Evolutionary conservation across 805 yeast genomes (phyloP), one percentile per base, ranked within the genome.

Genomic region (Hanseniaspora singularis): DNA sequence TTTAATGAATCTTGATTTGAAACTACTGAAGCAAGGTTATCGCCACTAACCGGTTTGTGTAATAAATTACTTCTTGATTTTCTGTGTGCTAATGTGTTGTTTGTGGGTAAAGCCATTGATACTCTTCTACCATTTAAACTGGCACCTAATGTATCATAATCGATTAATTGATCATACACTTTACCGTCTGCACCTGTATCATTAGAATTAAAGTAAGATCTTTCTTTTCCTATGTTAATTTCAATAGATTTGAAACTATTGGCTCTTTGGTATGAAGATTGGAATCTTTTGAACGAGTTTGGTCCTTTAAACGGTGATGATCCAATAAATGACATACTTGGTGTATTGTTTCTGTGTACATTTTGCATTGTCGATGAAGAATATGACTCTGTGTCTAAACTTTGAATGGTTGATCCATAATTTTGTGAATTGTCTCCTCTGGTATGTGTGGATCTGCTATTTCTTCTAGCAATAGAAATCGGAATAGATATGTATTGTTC

Each of bases 181-280:
- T 33, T 30, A 15, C 33, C 14, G 14, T 24, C 7, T 11, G 37
- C 20, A 23, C 37, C 48, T 4, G 14, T 24, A 9, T 31, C 20
- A 20, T 27, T 72, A 54, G 67, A 74, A 55, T 59, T 68, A 58
- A 83, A 80, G 52, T 72, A 83, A 0, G 87, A 78, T 53, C 94
- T 65, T 28, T 72, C 67, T 14, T 56, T 53, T 10, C 58, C 61
- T 3, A 64, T 50, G 31, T 61, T 54, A 1, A 71, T 64, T 46
- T 73, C 79, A 49, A 74, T 67, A 7, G 76, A 73, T 54, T 70
- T 74, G 53, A 81, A 76, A 2, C 86, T 75, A 59, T 83, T 89
- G 1, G 94, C 92, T 58, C 95, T 71, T 33, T 77, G 73, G 57
- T 72, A 76, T 0, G 94, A 84, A 12, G 83, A 75, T 1, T 94